phyloP scores from a whole-genome alignment of 2,329 filamentous ascomycete genomes.

The Trichoderma guizhouense region DNA sequence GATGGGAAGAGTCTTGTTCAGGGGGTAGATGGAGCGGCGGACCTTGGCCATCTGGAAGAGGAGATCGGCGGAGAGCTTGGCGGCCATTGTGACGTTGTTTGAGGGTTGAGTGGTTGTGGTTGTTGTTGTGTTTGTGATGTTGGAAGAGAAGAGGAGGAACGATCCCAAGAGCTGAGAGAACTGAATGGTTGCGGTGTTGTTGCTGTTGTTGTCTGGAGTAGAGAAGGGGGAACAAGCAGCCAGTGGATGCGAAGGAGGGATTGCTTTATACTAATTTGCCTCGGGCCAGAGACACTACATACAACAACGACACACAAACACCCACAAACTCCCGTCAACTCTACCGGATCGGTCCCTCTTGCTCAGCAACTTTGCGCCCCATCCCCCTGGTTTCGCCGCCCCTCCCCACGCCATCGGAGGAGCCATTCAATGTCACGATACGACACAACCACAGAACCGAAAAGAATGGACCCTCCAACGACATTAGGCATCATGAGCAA shows the following conservation, averaged over 20 bases:
- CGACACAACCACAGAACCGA: not conserved
- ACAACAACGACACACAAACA: not conserved
- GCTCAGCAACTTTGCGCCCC: not conserved
- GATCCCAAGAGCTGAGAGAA: conserved; percentile 5
- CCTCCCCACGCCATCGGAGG: not conserved
- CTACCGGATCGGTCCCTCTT: not conserved
- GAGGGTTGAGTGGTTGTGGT: conserved; percentile 16
- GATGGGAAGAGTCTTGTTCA: conserved; percentile 59
- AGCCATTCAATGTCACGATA: not conserved
- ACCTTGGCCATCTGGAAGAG: conserved; percentile 63
- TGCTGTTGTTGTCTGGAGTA: not conserved
- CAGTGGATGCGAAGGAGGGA: not conserved
- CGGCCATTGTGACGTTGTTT: conserved; percentile 41
- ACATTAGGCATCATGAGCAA: conserved; percentile 11
- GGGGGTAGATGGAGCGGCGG: conserved; percentile 67
- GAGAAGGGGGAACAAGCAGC: no score
- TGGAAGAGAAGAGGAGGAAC: conserved; percentile 10
- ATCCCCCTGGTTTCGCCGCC: not conserved
- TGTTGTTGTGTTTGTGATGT: conserved; percentile 5
- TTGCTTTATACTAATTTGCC: not conserved
- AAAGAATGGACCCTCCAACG: not conserved
- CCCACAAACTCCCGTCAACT: not conserved
- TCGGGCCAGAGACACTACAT: not conserved
- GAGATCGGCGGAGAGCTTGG: conserved; percentile 42
- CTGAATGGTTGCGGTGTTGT: conserved; percentile 10